Conservation (phyloP, 1,284 basidiomycete genomes). For the Trichosporon sp. region DNA sequence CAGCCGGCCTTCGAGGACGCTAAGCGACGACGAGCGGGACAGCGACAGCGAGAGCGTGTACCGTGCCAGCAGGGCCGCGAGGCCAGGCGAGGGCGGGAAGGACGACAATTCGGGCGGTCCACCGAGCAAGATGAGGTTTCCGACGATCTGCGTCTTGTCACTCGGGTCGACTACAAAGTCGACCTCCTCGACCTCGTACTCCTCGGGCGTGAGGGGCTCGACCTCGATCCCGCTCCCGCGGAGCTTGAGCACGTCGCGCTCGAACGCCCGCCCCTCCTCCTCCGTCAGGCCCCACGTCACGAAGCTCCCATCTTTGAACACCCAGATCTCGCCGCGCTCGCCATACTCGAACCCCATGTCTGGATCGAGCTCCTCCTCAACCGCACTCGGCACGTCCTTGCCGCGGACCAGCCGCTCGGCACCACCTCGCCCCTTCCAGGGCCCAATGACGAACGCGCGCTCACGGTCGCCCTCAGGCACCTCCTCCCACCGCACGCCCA, state of each 20-base stretch:
- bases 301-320: constrained; percentile 76
- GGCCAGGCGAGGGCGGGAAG: constrained; percentile 42
- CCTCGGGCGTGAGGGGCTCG: constrained; percentile 53
- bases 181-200: constrained; percentile 77
- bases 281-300: constrained; percentile 85
- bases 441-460: constrained; percentile 43
- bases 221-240: constrained; percentile 57
- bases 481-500: constrained; percentile 45
- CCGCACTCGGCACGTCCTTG: constrained; percentile 26
- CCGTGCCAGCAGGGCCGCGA: constrained; percentile 62
- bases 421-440: constrained; percentile 45
- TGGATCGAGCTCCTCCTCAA: constrained; percentile 49
- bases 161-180: constrained; percentile 79
- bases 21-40: constrained; percentile 75
- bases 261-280: constrained; percentile 65
- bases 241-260: constrained; percentile 57
- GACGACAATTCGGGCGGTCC: constrained; percentile 52
- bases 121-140: constrained; percentile 84
- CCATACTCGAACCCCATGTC: constrained; percentile 50
- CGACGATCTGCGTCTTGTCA: constrained; percentile 75
- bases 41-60: constrained; percentile 86
- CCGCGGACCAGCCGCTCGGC: constrained; percentile 37
- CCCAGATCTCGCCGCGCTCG: constrained; percentile 73
- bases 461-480: constrained; percentile 45
- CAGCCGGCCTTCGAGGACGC: constrained; percentile 71